These are phyloP conservation scores for Amanita molliuscula DNA, from an alignment of 768 basidiomycete species.

Conservation along the genomic window DNA sequence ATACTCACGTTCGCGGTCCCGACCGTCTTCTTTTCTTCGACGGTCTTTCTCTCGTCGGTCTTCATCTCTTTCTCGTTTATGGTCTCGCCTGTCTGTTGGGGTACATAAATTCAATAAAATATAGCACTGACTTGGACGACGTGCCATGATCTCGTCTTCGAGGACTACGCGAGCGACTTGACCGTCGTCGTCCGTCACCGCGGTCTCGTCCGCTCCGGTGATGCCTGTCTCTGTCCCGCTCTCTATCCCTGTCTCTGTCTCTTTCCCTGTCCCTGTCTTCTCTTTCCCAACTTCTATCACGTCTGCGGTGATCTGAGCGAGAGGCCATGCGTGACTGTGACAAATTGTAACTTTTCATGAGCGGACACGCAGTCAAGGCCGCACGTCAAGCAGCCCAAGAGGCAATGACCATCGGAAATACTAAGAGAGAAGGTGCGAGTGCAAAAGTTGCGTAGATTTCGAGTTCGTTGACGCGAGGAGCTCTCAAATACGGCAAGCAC, in stretches of 20 bases:
- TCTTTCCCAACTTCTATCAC: conserved; percentile 58
- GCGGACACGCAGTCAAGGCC: background rate
- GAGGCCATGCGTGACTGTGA: conserved; percentile 38
- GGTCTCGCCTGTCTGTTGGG: conserved; percentile 11
- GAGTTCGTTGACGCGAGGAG: conserved; percentile 5
- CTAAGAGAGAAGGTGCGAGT: background rate
- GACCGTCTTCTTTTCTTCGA: conserved; percentile 25
- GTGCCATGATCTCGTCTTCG: conserved; percentile 22
- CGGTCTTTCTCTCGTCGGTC: conserved; percentile 23
- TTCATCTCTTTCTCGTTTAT: conserved; percentile 27
- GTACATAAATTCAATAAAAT: background rate
- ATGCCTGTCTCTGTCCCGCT: conserved; percentile 10
- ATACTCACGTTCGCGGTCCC: conserved; percentile 18
- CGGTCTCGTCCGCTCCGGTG: conserved; percentile 23
- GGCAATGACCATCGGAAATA: too few relatives aligned
- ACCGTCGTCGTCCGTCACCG: conserved; percentile 33
- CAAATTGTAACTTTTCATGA: background rate
- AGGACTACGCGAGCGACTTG: conserved; percentile 42
- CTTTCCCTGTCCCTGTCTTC: conserved; percentile 33
- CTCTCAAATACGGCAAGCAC: conserved; percentile 21
- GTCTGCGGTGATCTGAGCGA: conserved; percentile 41
- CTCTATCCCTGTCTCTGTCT: conserved; percentile 11
- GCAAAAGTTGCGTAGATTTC: background rate
- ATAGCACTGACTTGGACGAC: background rate
- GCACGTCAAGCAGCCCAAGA: background rate